Evolutionary conservation across 169 alveolate genomes (phyloP).

Genomic region (Plasmodium blacklocki): DNA sequence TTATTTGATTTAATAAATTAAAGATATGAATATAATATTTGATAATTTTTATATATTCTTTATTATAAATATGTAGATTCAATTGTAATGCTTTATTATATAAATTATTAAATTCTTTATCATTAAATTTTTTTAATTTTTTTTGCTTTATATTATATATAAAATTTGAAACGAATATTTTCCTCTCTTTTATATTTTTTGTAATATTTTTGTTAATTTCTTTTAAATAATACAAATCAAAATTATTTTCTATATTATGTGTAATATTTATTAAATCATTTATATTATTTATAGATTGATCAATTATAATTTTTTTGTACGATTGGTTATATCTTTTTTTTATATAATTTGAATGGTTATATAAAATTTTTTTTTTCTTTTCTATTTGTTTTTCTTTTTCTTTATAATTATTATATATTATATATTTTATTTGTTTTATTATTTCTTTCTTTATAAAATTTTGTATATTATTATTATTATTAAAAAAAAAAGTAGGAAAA

Average conservation of each 20-base stretch:
- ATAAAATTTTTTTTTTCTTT: neutral
- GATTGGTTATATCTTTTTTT: neutral
- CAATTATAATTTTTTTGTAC: neutral
- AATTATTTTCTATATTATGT: slow-evolving; percentile 15
- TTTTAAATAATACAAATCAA: slow-evolving; percentile 14
- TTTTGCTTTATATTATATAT: slow-evolving; percentile 26
- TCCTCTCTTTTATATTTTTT: slow-evolving; percentile 63
- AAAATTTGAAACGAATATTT: slow-evolving; percentile 32
- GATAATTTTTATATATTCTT: slow-evolving; percentile 15
- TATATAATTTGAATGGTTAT: neutral
- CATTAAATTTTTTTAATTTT: slow-evolving; percentile 20
- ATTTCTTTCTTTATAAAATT: neutral
- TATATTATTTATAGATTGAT: slow-evolving; percentile 9
- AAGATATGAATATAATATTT: slow-evolving; percentile 29
- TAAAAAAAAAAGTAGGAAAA: neutral
- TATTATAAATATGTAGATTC: slow-evolving; percentile 37
- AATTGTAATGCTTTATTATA: slow-evolving; percentile 29
- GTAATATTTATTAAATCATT: slow-evolving; percentile 52
- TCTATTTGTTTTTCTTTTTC: neutral
- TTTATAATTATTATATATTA: neutral
- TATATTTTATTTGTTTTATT: slow-evolving; percentile 1
- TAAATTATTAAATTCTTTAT: slow-evolving; percentile 47
- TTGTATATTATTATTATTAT: neutral
- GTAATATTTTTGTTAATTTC: slow-evolving; percentile 13
- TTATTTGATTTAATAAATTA: slow-evolving; percentile 33